Evolutionary conservation across 495 filamentous ascomycete species (phyloP).

Genomic region (Penicillium tannophilum): DNA sequence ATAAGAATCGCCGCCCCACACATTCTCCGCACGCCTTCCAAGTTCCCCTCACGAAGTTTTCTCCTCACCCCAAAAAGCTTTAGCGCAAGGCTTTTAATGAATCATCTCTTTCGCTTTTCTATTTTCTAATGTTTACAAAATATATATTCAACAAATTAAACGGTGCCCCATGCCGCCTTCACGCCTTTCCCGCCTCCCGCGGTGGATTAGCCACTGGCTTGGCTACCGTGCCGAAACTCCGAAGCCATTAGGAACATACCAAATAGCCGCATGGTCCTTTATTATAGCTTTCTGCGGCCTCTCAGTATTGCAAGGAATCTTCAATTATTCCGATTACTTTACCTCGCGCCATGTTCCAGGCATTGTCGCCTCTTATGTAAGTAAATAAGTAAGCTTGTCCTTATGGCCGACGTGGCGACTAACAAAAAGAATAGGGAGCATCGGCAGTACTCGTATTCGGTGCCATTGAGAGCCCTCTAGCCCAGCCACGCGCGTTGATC

Average conservation of each 20-base stretch:
- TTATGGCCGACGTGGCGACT: not conserved
- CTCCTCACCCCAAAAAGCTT: constrained; percentile 6
- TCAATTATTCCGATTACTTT: constrained; percentile 38
- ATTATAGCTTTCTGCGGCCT: constrained; percentile 40
- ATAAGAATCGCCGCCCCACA: not conserved
- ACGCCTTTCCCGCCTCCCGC: constrained; percentile 34
- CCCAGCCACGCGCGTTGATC: constrained; percentile 73
- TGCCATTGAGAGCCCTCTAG: constrained; percentile 68
- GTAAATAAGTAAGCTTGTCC: constrained; percentile 1
- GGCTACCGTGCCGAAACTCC: constrained; percentile 35
- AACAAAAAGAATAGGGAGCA: constrained; percentile 54
- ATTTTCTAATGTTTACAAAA: not conserved
- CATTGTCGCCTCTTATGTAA: constrained; percentile 40
- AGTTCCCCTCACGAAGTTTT: constrained; percentile 12
- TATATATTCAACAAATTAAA: not conserved
- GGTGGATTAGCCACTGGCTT: constrained; percentile 41
- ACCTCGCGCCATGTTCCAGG: constrained; percentile 31
- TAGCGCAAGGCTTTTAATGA: constrained; percentile 2
- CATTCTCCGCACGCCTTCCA: constrained; percentile 6
- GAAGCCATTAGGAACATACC: constrained; percentile 27
- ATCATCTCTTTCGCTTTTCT: not conserved
- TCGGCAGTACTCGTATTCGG: constrained; percentile 70
- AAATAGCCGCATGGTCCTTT: constrained; percentile 37
- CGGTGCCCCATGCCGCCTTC: constrained; percentile 9
- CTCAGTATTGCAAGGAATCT: constrained; percentile 34